Percentiles rank a stretch among this genome's conserved stretches.
Evolutionary conservation across 345 rosid species (phyloP).

Genomic region (Clarkia xantiana): DNA sequence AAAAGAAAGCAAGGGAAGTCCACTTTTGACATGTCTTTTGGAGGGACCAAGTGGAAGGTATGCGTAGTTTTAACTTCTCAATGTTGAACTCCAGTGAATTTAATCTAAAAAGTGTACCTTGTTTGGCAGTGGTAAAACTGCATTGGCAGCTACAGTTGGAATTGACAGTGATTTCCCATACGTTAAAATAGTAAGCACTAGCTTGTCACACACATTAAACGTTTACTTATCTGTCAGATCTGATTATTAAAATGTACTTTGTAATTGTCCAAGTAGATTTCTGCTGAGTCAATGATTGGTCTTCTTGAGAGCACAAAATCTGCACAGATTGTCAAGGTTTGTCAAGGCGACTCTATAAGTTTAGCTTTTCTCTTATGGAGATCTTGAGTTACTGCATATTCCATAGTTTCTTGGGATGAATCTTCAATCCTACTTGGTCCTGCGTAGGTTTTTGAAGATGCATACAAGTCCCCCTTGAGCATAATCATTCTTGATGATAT

Average conservation of each 20-base stretch:
- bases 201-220: background rate
- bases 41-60: slow-evolving; percentile 98
- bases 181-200: slow-evolving; percentile 79
- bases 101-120: background rate
- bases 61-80: background rate
- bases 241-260: background rate
- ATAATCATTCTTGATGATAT: slow-evolving; percentile 91
- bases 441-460: slow-evolving; percentile 87
- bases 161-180: slow-evolving; percentile 92
- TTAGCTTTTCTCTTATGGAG: too few relatives aligned
- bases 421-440: background rate
- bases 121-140: slow-evolving; percentile 85
- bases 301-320: slow-evolving; percentile 96
- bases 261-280: slow-evolving; percentile 36
- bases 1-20: slow-evolving; percentile 94
- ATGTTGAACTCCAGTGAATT: too few relatives aligned
- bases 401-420: too few relatives aligned
- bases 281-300: slow-evolving; percentile 94
- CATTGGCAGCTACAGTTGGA: slow-evolving; percentile 91
- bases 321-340: slow-evolving; percentile 83
- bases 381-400: too few relatives aligned
- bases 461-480: slow-evolving; percentile 94
- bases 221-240: too few relatives aligned
- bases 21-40: slow-evolving; percentile 83
- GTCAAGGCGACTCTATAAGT: background rate